These are phyloP conservation scores for Arthroderma uncinatum DNA, from an alignment of 2,329 filamentous ascomycete genomes.

Conservation along the genomic window DNA sequence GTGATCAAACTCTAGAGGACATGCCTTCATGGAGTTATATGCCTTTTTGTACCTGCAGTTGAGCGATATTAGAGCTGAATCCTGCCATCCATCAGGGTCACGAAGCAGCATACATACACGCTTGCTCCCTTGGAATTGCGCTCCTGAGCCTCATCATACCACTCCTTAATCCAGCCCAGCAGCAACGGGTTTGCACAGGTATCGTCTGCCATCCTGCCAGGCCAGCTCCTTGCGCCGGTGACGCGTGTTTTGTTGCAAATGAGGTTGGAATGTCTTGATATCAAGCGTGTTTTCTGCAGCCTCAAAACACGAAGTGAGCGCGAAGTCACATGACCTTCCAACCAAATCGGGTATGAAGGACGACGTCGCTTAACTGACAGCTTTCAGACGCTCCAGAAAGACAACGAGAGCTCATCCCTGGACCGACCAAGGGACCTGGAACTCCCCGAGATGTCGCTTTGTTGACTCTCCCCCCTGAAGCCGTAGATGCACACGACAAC, in stretches of 20 bases:
- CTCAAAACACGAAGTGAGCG: background rate
- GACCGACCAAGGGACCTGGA: background rate
- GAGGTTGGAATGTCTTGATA: too few relatives aligned
- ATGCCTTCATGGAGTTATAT: conserved; percentile 64
- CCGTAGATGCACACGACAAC: background rate
- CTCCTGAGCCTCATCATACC: conserved; percentile 58
- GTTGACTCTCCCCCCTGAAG: background rate
- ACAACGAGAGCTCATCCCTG: background rate
- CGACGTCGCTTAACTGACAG: background rate
- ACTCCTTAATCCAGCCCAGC: conserved; percentile 64
- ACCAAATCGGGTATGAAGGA: background rate
- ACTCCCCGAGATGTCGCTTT: background rate
- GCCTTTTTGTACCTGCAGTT: conserved; percentile 60
- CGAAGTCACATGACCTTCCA: conserved; percentile 1
- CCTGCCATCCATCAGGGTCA: background rate
- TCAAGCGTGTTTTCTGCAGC: background rate
- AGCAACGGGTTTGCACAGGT: conserved; percentile 58
- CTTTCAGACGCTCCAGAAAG: background rate
- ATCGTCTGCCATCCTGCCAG: conserved; percentile 19
- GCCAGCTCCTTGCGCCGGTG: too few relatives aligned
- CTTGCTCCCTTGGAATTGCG: conserved; percentile 58
- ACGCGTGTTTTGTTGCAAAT: too few relatives aligned
- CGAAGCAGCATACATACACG: conserved; percentile 28
- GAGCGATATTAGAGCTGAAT: background rate
- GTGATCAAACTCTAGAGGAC: conserved; percentile 59